Conservation (phyloP, 441 rosid species). For the Omphalea diandra region DNA sequence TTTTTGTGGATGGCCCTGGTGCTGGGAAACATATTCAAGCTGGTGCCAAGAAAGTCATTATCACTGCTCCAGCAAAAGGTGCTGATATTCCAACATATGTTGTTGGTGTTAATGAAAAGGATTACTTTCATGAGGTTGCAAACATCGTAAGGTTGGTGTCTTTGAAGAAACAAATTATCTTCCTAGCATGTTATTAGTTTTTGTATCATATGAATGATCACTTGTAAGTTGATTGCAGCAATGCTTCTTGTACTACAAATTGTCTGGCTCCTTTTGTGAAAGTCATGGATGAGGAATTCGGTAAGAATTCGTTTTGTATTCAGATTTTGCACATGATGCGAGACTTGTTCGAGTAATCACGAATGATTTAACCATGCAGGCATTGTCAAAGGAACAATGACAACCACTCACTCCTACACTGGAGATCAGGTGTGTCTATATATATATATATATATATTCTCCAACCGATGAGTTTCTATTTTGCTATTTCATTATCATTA, state of each 20-base stretch:
- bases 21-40: conserved; percentile 98
- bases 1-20: conserved; percentile 93
- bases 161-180: too few species aligned
- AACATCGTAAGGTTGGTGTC: conserved; percentile 71
- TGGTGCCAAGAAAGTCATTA: conserved; percentile 89
- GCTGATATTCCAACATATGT: conserved; percentile 97
- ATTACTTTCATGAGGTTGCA: conserved; percentile 70
- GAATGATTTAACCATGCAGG: conserved; percentile 55
- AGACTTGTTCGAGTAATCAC: too few species aligned
- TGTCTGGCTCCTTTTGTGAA: conserved; percentile 94
- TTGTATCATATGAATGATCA: too few species aligned
- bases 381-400: conserved; percentile 98
- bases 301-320: conserved; percentile 40
- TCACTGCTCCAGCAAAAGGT: conserved; percentile 98
- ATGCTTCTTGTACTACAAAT: conserved; percentile 98
- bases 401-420: conserved; percentile 97
- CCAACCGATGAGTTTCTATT: too few species aligned
- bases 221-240: conserved; percentile 46
- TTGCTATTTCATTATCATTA: too few species aligned
- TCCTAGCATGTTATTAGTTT: too few species aligned
- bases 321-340: too few species aligned
- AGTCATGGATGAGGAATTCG: conserved; percentile 86
- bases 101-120: conserved; percentile 86
- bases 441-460: too few species aligned
- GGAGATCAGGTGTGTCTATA: conserved; percentile 95